Evolutionary conservation across 345 rosid genomes (phyloP), one percentile per base, ranked within the genome.

Genomic region (Noccaea bulbosa): DNA sequence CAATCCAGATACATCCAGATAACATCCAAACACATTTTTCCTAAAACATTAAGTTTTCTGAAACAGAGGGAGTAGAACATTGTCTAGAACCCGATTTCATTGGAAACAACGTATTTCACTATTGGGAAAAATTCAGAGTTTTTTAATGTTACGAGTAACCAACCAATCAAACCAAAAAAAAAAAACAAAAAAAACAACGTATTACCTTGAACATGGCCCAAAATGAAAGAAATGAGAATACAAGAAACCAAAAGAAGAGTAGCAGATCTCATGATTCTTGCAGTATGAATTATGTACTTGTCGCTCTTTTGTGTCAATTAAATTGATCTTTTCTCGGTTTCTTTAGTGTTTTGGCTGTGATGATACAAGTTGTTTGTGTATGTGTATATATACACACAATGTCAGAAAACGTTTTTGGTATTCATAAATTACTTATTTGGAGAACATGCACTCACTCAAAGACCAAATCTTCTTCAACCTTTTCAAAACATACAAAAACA

Each of bases 141-240:
- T n/a, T 22, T 9, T 11, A 1, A 40, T 14, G 22, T 22, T 65
- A 49, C 6, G 16, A 46, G 35, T n/a, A 48, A 17, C n/a, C n/a
- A n/a, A 9, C 0, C 12, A 40, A 40, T 24, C 8, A 59, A 63
- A 38, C 33, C 9, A 24, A 53, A 14, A 40, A 27, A 40, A 6
- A 17, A 24, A 53, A 14, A 40, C 14, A 40, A 6, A 17, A 22
- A 55, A 14, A 5, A 9, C 0, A 10, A 1, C 1, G 12, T 55
- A 10, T 65, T 73, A 74, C 78, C 78, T 67, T 59, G n/a, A 11
- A 43, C 62, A 24, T 51, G n/a, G 68, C 10, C 60, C 22, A 61
- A 30, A 15, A 74, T 5, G 4, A 53, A 16, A 20, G 16, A 60
- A 50, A 67, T 22, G 55, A 74, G 69, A 60, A 67, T 17, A 44